Base-by-base conservation (phyloP, 2,329 filamentous ascomycete genomes). In the Gremmenia infestans region DNA sequence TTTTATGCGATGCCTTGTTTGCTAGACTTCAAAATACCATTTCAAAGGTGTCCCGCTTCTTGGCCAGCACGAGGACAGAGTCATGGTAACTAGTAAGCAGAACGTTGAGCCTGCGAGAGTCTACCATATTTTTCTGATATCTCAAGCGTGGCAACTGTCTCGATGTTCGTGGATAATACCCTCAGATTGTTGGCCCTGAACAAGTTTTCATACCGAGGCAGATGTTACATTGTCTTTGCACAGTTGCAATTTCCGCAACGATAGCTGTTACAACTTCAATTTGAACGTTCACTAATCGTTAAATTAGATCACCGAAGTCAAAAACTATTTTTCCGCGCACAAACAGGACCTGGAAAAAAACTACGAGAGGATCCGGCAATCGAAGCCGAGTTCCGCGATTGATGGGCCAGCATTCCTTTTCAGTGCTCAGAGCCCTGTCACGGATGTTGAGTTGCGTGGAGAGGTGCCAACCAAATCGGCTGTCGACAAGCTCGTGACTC, bases 271-370 rank as follows among this genome's bases (percentile, higher is more conserved):
- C 12, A 37, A 12, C 28, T 23, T 35, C 17, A 23, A 19, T 23
- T 9, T 52, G n/a, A 37, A 17, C 5, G 32, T 45, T 47, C 36
- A 48, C 52, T 55, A 49, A 58, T 12, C n/a, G 12, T 39, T 12
- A 22, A 28, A 15, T 42, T 40, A 87, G 81, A 94, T 99, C 61
- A 80, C 89, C 9, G 94, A 99, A 74, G 93, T 99, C 25, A 96
- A 93, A 69, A 92, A 87, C 64, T 97, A 94, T 73, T 97, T 96
- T 67, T 74, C 76, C 17, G 83, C 81, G 37, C 91, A 97, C 73
- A 95, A 94, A 71, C 92, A 94, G 68, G 91, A 97, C 62, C 80
- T 93, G 57, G 90, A 95, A 68, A 86, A 85, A 56, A 91, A 92
- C 64, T 85, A 90, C 64, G 85, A 89, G 65, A 87, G 85, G 65